Evolutionary conservation across 345 rosid species (phyloP), one percentile per base, ranked within the genome.

Genomic region (Euphorbia peplus): DNA sequence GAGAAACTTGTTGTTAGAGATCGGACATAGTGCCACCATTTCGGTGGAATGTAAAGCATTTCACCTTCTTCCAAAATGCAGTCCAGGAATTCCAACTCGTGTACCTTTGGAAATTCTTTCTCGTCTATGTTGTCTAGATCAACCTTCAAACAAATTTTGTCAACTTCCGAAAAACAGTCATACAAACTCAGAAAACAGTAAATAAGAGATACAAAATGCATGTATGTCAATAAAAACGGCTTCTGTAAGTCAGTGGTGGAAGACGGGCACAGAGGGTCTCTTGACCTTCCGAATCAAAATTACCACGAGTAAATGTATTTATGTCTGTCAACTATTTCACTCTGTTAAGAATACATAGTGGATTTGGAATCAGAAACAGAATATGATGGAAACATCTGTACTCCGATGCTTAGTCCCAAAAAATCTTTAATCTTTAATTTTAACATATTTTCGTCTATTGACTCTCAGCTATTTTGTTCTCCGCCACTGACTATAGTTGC

Each of bases 21-120:
- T 62, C 95, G 83, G 54, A 93, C 97, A 39, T 93, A 93, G 64
- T 93, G 97, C 99, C 99, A 93, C 99, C 99, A 93, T 83, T 88
- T 91, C 14, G 93, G 96, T 4, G 99, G 99, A 70, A 93, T 91
- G 86, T 93, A 93, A 50, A 93, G 84, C 99, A 93, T 91, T 73
- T 91, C 99, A 0, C 99, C 99, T 76, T 88, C 99, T 60, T 91
- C 96, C 60, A 93, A 71, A 60, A 93, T 76, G 75, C 99, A 93
- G 75, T 93, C 99, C 74, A 85, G 28, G 70, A 91, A 93, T 53
- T 93, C 97, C 63, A 87, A 71, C 78, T 82, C 93, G 25, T 11
- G 60, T 41, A 84, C 77, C 82, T 84, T 84, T 25, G 95, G 93
- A 68, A 85, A 93, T 66, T 81, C 71, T 39, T 30, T 73, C 57